Percentiles rank a stretch among this genome's conserved stretches.
These are phyloP conservation scores for Penicillium capsulatum DNA, from an alignment of 2,329 filamentous ascomycete genomes.

Conservation along the genomic window DNA sequence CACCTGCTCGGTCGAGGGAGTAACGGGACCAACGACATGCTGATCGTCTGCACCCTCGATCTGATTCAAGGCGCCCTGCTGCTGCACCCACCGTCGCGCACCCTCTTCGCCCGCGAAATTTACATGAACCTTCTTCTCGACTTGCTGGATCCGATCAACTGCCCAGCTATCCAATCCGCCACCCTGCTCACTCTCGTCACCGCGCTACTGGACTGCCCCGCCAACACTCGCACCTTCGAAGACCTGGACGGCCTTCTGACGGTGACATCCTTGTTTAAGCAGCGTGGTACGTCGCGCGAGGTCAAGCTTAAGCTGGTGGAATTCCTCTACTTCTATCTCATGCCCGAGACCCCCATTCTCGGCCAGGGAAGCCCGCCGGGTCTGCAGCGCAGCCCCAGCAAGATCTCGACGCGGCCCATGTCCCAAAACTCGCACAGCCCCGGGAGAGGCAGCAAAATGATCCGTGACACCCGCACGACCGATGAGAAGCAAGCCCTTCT, in stretches of 20 bases:
- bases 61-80: conserved; percentile 83
- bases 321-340: conserved; percentile 97
- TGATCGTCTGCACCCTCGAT: conserved; percentile 84
- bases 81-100: conserved; percentile 83
- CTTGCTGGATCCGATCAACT: conserved; percentile 87
- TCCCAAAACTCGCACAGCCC: conserved; percentile 37
- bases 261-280: conserved; percentile 89
- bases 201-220: conserved; percentile 77
- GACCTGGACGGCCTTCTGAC: conserved; percentile 85
- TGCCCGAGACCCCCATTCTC: conserved; percentile 69
- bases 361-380: conserved; percentile 41
- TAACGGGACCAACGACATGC: conserved; percentile 76
- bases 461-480: conserved; percentile 57
- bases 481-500: conserved; percentile 79
- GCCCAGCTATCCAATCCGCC: conserved; percentile 83
- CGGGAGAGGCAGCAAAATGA: conserved; percentile 23
- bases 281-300: conserved; percentile 74
- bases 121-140: conserved; percentile 97
- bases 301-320: conserved; percentile 96
- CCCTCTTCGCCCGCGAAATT: conserved; percentile 79
- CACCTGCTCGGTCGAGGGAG: conserved; percentile 76
- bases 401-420: conserved; percentile 58
- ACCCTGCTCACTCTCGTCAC: conserved; percentile 87
- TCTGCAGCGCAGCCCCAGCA: conserved; percentile 65
- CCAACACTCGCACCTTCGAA: conserved; percentile 90